phyloP scores from a whole-genome alignment of 2,329 filamentous ascomycete genomes.

The Scedosporium dehoogii region DNA sequence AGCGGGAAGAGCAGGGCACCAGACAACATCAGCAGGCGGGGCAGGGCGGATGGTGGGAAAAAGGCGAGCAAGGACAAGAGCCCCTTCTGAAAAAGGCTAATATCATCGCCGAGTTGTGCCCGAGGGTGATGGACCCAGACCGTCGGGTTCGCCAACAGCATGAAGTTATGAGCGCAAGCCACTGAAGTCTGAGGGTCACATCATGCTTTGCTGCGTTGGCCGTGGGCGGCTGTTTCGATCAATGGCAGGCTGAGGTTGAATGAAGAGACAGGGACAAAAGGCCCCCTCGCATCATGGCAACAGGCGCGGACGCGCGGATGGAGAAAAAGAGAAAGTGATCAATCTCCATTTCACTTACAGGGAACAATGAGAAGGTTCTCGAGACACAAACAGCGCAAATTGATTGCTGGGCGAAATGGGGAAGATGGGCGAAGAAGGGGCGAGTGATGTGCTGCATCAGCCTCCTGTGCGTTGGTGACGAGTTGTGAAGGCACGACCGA shows the following conservation, averaged over 20 bases:
- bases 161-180: background rate
- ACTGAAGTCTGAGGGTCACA: background rate
- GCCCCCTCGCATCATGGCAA: background rate
- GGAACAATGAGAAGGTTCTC: background rate
- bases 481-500: background rate
- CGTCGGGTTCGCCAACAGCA: background rate
- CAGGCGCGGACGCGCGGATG: background rate
- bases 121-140: slow-evolving; percentile 1
- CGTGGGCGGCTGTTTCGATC: background rate
- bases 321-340: background rate
- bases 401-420: background rate
- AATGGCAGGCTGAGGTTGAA: background rate
- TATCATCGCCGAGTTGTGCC: background rate
- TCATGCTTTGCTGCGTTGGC: background rate
- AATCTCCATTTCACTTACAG: background rate
- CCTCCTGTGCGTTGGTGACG: background rate
- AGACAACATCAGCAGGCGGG: background rate
- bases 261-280: background rate
- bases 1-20: background rate
- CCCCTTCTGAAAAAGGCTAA: background rate
- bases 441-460: background rate
- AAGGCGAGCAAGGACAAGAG: background rate
- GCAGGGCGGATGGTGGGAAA: background rate
- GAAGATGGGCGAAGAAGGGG: background rate
- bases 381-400: background rate